Percentiles rank a stretch among this genome's conserved stretches.
phyloP scores from a whole-genome alignment of 202 grass and related monocot genomes.

The Saccharum hybrid region DNA sequence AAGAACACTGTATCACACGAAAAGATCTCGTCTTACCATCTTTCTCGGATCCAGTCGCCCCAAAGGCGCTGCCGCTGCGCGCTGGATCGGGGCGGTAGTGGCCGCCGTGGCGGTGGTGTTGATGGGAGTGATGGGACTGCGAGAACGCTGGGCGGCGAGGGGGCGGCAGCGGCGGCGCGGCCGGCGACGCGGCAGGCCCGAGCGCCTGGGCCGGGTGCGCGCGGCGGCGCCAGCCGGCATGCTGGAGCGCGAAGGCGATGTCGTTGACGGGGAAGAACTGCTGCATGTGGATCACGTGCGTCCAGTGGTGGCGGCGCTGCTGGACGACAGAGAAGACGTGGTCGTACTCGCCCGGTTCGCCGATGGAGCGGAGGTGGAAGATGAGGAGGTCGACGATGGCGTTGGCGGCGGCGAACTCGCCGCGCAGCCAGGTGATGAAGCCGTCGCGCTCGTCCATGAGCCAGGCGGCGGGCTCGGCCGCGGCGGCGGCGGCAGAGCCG shows the following conservation, averaged over 20 bases:
- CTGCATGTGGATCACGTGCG: constrained; percentile 85
- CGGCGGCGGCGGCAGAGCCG: not conserved
- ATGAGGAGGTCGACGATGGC: constrained; percentile 82
- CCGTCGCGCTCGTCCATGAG: constrained; percentile 69
- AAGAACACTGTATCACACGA: not conserved
- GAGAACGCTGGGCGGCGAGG: constrained; percentile 42
- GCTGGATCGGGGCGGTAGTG: constrained; percentile 51
- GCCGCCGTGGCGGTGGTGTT: constrained; percentile 45
- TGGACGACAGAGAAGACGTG: constrained; percentile 63
- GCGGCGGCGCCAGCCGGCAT: constrained; percentile 59
- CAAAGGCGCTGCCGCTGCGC: not conserved
- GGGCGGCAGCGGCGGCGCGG: constrained; percentile 36
- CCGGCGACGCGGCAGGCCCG: constrained; percentile 21
- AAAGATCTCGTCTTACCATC: constrained; percentile 46
- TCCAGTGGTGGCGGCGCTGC: constrained; percentile 84
- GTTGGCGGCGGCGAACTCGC: constrained; percentile 88
- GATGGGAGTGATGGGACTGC: constrained; percentile 38
- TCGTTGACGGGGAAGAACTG: constrained; percentile 86
- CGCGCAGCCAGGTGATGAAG: constrained; percentile 77
- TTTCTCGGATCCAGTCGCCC: constrained; percentile 49
- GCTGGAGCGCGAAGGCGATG: constrained; percentile 74
- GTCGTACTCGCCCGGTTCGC: constrained; percentile 79
- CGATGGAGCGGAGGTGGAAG: constrained; percentile 63
- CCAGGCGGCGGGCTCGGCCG: constrained; percentile 31
- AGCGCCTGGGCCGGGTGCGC: constrained; percentile 38